Base-by-base conservation (phyloP, 1,139 yeast genomes). In the Nakaseomyces uthaithaninus region DNA sequence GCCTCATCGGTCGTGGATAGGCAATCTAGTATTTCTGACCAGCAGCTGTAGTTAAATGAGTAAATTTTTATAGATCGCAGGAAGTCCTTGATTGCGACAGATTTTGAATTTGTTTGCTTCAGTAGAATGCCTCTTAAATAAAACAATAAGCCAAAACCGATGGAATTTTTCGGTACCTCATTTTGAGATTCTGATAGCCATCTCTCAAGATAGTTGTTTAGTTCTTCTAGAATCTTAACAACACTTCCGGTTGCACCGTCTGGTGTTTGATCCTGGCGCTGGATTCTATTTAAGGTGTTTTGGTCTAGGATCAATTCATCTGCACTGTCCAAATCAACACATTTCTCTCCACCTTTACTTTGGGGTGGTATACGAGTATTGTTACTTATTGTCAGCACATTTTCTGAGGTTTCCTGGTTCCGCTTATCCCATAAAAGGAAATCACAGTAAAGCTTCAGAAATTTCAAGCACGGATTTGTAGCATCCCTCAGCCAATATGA, bases 41-140 rank as follows among this genome's bases (percentile, higher is more conserved):
- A 93, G 44, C 94, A 84, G 41, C 91, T 76, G 97, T 97, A 91
- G 54, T 91, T 91, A 59, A 72, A 83, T 0, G 96, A 95, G 51
- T 80, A 86, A 20, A 71, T 30, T 20, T 58, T 53, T 14, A 66
- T 31, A 3, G 95, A 81, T 38, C 68, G 67, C 35, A 77, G 65
- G 33, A 87, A 68, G 38, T 67, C 66, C 19, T 69, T 65, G 44
- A 80, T 77, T 0, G 96, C 95, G 34, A 67, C 63, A 2, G 65
- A 53, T 20, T 64, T 65, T 47, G 81, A 77, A 45, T 79, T 78
- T 53, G 80, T 80, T 47, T 75, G 77, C 42, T 76, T 67, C 45
- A 79, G 70, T 2, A 83, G 68, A 4, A 83, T 59, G 1, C 95
- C 93, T 42, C 71, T 69, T 41, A 93, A 60, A 55, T 85, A 91